Conservation (phyloP, 2,329 filamentous ascomycete species). For the Clonostachys sp. region DNA sequence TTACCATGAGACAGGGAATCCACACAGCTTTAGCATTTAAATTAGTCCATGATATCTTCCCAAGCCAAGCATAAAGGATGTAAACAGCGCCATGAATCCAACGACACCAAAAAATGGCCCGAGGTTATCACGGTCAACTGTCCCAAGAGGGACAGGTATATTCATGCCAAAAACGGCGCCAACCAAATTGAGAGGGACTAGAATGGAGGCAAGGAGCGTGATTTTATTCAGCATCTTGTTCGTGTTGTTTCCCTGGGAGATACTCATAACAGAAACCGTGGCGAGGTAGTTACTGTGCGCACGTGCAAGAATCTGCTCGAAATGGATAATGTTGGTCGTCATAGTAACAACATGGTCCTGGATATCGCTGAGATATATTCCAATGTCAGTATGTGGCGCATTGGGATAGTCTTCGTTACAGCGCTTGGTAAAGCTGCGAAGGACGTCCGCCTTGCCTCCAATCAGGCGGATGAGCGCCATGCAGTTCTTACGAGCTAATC, state of each 20-base stretch:
- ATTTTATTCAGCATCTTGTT: slow-evolving; percentile 93
- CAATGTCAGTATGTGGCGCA: slow-evolving; percentile 93
- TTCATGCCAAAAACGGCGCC: slow-evolving; percentile 90
- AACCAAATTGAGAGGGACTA: slow-evolving; percentile 93
- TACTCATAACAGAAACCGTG: slow-evolving; percentile 87
- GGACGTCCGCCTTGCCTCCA: slow-evolving; percentile 96
- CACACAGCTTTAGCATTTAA: too few relatives aligned
- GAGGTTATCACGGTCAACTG: slow-evolving; percentile 43
- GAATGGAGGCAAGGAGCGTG: slow-evolving; percentile 85
- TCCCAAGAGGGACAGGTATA: slow-evolving; percentile 63
- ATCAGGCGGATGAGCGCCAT: slow-evolving; percentile 90
- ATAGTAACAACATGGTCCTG: slow-evolving; percentile 99
- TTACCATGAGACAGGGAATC: too few relatives aligned
- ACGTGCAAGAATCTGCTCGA: slow-evolving; percentile 94
- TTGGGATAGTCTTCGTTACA: slow-evolving; percentile 98
- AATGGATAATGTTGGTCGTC: slow-evolving; percentile 94
- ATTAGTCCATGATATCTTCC: slow-evolving; percentile 10
- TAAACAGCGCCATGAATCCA: slow-evolving; percentile 48
- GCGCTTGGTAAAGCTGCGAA: slow-evolving; percentile 95
- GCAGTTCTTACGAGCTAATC: slow-evolving; percentile 86
- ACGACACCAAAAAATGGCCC: slow-evolving; percentile 47
- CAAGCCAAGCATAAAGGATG: slow-evolving; percentile 35
- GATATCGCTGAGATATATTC: slow-evolving; percentile 93
- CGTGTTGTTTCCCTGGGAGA: slow-evolving; percentile 80
- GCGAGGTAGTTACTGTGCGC: slow-evolving; percentile 95